Percentiles rank a stretch among this genome's conserved stretches.
Conservation (phyloP, 1,139 yeast species). For the Geotrichum europaeum region DNA sequence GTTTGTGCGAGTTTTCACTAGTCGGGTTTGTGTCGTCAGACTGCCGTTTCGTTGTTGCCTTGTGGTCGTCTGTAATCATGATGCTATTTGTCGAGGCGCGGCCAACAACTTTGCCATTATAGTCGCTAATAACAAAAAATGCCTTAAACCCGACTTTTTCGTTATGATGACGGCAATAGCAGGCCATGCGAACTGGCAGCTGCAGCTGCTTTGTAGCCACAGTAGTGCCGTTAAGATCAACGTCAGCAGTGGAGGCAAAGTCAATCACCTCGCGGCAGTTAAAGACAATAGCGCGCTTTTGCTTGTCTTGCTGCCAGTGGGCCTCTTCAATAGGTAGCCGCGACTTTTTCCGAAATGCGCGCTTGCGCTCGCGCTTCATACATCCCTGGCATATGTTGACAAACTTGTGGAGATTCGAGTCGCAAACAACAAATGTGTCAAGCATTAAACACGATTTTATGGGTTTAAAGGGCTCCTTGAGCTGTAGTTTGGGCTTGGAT, state of each 20-base stretch:
- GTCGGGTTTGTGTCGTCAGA: neutral
- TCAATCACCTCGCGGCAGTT: conserved; percentile 81
- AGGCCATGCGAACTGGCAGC: conserved; percentile 78
- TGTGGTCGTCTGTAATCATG: conserved; percentile 88
- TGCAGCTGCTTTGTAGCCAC: conserved; percentile 40
- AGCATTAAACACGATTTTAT: conserved; percentile 27
- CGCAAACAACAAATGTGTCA: conserved; percentile 37
- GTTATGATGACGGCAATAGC: conserved; percentile 89
- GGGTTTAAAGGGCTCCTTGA: conserved; percentile 39
- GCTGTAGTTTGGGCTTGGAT: conserved; percentile 70
- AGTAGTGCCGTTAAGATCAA: conserved; percentile 33
- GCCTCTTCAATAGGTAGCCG: conserved; percentile 58
- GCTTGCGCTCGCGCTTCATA: conserved; percentile 79
- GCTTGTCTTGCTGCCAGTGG: conserved; percentile 67
- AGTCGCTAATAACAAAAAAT: conserved; percentile 59
- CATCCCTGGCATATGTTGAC: conserved; percentile 80
- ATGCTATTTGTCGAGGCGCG: conserved; percentile 66
- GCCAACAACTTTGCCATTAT: conserved; percentile 57
- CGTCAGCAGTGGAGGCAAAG: conserved; percentile 46
- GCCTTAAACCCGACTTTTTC: conserved; percentile 72
- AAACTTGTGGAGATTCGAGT: conserved; percentile 37
- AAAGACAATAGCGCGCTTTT: conserved; percentile 77
- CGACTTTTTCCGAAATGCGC: conserved; percentile 72
- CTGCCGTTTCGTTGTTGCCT: conserved; percentile 33
- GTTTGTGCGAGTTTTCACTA: neutral